A percentile compares a stretch with the other conserved stretches of the same genome.
Conservation (phyloP, 78 protist genomes). For the Dictyostelium brefeldianum region DNA sequence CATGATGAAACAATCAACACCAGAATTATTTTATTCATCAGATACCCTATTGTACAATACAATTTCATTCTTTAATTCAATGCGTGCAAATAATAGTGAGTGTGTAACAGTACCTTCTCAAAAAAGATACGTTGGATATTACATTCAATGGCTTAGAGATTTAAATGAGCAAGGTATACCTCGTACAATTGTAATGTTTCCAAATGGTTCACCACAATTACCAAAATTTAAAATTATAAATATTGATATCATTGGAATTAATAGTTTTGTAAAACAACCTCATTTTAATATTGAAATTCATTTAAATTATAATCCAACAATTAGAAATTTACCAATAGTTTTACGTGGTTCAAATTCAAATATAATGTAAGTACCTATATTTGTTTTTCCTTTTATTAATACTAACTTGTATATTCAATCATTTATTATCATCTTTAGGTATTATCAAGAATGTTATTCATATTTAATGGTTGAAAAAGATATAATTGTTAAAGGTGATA, state of each 20-base stretch:
- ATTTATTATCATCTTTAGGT: too few relatives aligned
- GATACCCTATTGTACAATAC: conserved; percentile 23
- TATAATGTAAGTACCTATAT: conserved; percentile 11
- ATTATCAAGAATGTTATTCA: conserved; percentile 4
- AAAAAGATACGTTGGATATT: conserved; percentile 60
- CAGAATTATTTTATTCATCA: conserved; percentile 45
- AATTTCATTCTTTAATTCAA: conserved; percentile 18
- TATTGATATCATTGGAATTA: conserved; percentile 13
- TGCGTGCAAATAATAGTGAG: conserved; percentile 20
- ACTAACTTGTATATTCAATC: too few relatives aligned
- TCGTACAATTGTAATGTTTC: neutral
- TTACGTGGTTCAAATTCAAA: conserved; percentile 9
- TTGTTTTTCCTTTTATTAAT: too few relatives aligned
- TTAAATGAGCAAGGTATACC: neutral
- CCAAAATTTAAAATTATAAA: conserved; percentile 4
- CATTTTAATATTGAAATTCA: conserved; percentile 11
- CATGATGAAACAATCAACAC: neutral
- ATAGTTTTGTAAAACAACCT: neutral
- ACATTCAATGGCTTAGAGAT: conserved; percentile 27
- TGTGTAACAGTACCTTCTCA: conserved; percentile 78
- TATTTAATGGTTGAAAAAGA: conserved; percentile 6
- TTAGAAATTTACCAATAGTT: conserved; percentile 42
- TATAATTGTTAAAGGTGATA: conserved; percentile 31
- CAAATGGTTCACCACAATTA: neutral
- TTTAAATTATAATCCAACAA: conserved; percentile 48